These are phyloP conservation scores for Aspergillus affinis DNA, from an alignment of 495 filamentous ascomycete species.

Conservation along the genomic window DNA sequence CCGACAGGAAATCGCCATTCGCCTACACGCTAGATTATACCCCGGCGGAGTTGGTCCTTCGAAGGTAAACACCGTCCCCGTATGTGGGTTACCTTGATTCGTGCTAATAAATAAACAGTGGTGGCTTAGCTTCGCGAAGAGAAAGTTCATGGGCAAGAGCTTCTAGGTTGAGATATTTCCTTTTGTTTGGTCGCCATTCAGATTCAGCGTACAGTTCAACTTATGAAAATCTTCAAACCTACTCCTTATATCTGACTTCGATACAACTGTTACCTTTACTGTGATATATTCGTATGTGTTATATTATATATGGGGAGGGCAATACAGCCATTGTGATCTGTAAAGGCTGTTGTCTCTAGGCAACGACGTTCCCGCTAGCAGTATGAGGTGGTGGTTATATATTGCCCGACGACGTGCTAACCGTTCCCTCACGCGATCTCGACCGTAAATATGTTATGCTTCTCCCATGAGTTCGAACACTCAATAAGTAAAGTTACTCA, in stretches of 20 bases:
- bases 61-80: slow-evolving; percentile 56
- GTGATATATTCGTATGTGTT: slow-evolving; percentile 5
- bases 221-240: slow-evolving; percentile 3
- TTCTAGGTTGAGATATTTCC: slow-evolving; percentile 50
- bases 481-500: too few species aligned
- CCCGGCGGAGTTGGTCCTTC: slow-evolving; percentile 79
- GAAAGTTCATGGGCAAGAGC: slow-evolving; percentile 98
- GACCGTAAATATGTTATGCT: too few species aligned
- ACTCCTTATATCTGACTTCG: neutral
- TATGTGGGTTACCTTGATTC: neutral
- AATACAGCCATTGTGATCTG: neutral
- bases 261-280: slow-evolving; percentile 8
- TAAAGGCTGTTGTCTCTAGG: neutral
- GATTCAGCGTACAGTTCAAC: slow-evolving; percentile 15
- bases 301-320: neutral
- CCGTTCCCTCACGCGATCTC: too few species aligned
- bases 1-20: slow-evolving; percentile 81
- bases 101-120: slow-evolving; percentile 51
- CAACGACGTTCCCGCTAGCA: neutral
- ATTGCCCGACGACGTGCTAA: too few species aligned
- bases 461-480: too few species aligned
- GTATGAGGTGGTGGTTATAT: neutral
- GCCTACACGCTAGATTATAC: slow-evolving; percentile 83
- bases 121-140: slow-evolving; percentile 98
- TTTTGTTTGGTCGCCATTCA: slow-evolving; percentile 18